Conservation (phyloP, 441 rosid genomes). For the Biscutella auriculata region DNA sequence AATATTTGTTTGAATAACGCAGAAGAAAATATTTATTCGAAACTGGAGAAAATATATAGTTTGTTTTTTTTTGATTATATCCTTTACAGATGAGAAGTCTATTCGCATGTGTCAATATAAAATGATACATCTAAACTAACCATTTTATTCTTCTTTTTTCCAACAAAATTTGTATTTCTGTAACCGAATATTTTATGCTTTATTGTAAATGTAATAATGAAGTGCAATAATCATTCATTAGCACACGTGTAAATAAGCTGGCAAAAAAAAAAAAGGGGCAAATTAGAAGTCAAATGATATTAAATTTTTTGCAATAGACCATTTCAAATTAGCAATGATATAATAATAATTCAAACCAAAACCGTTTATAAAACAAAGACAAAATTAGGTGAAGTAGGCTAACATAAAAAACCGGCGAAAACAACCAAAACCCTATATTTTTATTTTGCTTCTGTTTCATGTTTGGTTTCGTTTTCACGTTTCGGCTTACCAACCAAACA, state of each 20-base stretch:
- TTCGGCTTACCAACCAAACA: constrained; percentile 13
- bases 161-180: no score
- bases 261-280: neutral
- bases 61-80: no score
- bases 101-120: no score
- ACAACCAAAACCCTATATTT: constrained; percentile 16
- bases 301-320: neutral
- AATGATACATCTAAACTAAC: no score
- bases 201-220: neutral
- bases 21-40: no score
- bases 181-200: neutral
- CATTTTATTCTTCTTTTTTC: no score
- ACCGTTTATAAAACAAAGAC: constrained; percentile 20
- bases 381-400: constrained; percentile 17
- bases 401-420: constrained; percentile 8
- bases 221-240: neutral
- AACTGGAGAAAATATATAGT: no score
- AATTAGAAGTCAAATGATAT: neutral
- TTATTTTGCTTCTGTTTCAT: constrained; percentile 2
- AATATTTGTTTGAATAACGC: no score
- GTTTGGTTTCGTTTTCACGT: constrained; percentile 4
- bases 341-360: constrained; percentile 1
- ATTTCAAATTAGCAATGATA: constrained; percentile 4
- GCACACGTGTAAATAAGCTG: constrained; percentile 9
- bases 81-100: no score